These are phyloP conservation scores for Polytrichum formosum DNA, from an alignment of 225 moss, liverwort and hornwort genomes.

Conservation along the genomic window DNA sequence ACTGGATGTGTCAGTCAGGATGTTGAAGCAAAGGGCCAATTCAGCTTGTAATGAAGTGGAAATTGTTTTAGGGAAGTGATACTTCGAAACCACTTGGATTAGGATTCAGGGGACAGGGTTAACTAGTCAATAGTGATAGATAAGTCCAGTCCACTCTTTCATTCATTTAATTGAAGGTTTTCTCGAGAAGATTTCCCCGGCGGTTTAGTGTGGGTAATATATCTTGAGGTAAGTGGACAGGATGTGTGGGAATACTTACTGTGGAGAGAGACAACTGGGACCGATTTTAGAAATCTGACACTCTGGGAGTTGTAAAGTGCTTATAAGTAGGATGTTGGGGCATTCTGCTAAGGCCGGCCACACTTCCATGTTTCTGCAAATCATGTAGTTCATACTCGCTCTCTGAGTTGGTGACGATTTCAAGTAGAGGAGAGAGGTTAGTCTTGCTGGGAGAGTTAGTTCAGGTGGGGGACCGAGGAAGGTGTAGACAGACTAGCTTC, in stretches of 20 bases:
- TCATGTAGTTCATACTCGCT: constrained; percentile 19
- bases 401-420: constrained; percentile 15
- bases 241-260: too few species aligned
- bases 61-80: not conserved
- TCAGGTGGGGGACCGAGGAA: constrained; percentile 11
- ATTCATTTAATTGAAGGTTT: not conserved
- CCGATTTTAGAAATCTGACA: constrained; percentile 23
- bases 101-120: constrained; percentile 1
- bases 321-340: too few species aligned
- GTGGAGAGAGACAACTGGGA: too few species aligned
- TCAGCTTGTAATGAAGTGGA: not conserved
- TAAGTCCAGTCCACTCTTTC: constrained; percentile 1
- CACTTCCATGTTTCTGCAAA: not conserved
- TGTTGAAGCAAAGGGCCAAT: not conserved
- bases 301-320: constrained; percentile 9
- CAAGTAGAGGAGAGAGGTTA: constrained; percentile 21
- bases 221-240: too few species aligned
- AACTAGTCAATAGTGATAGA: not conserved
- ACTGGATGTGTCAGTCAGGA: not conserved
- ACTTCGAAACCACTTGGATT: not conserved
- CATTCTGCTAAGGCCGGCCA: too few species aligned
- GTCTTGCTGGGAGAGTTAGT: constrained; percentile 25
- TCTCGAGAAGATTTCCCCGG: not conserved
- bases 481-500: constrained; percentile 24
- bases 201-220: not conserved